A percentile compares a stretch with the other conserved stretches of the same genome.
These are phyloP conservation scores for Begonia peltatifolia DNA, from an alignment of 306 rosid genomes.

Conservation along the genomic window DNA sequence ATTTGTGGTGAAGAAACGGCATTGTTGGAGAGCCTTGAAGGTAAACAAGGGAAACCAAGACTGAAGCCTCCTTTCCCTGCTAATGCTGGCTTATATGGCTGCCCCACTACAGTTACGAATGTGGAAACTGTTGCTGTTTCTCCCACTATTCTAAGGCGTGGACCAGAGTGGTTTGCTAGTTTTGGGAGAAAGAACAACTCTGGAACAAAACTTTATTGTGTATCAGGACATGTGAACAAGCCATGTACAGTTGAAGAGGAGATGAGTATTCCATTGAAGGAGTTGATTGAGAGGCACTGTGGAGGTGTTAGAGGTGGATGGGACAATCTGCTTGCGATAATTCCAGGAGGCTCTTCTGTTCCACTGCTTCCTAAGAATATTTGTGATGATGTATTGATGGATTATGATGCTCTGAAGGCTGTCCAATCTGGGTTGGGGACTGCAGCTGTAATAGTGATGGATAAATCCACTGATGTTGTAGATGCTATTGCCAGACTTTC, in stretches of 20 bases:
- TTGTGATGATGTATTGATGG: conserved; percentile 93
- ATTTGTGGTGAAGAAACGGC: conserved; percentile 99
- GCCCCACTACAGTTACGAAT: conserved; percentile 94
- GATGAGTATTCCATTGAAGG: conserved; percentile 93
- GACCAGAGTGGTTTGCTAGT: conserved; percentile 98
- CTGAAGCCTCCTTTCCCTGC: conserved; percentile 99
- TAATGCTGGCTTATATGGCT: conserved; percentile 93
- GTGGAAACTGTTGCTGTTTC: conserved; percentile 98
- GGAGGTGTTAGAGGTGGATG: conserved; percentile 99
- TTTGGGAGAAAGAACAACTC: conserved; percentile 97
- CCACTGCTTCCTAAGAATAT: conserved; percentile 78
- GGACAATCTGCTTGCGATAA: conserved; percentile 88
- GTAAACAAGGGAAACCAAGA: conserved; percentile 98
- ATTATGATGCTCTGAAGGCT: conserved; percentile 91
- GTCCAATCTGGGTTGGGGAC: conserved; percentile 84
- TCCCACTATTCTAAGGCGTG: conserved; percentile 93
- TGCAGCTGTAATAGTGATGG: conserved; percentile 99
- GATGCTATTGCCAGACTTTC: conserved; percentile 99
- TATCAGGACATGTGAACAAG: conserved; percentile 95
- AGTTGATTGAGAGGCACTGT: conserved; percentile 94
- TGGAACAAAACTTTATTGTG: conserved; percentile 81
- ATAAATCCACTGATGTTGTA: conserved; percentile 86
- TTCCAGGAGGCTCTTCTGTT: conserved; percentile 98
- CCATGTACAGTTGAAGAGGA: conserved; percentile 99
- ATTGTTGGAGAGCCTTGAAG: conserved; percentile 96